Conservation (phyloP, 257 asterid species). For the Solanum boliviense region DNA sequence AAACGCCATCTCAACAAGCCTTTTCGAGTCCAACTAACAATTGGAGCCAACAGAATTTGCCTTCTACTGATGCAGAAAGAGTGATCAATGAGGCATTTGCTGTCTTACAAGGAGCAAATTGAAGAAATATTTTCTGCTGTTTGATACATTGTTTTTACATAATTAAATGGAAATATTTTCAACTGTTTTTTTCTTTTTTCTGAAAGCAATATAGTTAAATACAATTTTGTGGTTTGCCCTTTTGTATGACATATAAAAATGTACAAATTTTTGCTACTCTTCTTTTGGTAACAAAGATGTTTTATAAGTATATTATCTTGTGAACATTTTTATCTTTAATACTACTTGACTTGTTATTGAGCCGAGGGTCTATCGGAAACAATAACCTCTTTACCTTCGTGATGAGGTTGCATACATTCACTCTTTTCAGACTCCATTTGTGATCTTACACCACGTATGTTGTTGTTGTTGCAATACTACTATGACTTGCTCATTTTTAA, state of each 20-base stretch:
- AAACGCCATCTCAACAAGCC: conserved; percentile 36
- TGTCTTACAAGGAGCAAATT: conserved; percentile 21
- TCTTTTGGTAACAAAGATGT: conserved; percentile 18
- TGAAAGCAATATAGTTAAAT: conserved; percentile 3
- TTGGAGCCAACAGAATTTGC: conserved; percentile 23
- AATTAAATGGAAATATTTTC: background rate
- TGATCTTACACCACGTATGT: background rate
- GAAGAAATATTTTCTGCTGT: conserved; percentile 8
- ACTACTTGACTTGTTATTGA: background rate
- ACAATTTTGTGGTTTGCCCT: conserved; percentile 24
- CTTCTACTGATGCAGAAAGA: conserved; percentile 34
- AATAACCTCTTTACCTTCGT: background rate
- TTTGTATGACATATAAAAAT: conserved; percentile 27
- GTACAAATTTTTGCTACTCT: conserved; percentile 39
- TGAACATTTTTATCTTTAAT: background rate
- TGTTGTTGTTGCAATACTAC: background rate
- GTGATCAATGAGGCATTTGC: conserved; percentile 32
- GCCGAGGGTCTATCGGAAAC: background rate
- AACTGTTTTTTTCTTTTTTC: background rate
- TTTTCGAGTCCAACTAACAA: conserved; percentile 22
- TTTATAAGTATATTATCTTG: background rate
- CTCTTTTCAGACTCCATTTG: background rate
- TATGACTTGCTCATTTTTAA: background rate
- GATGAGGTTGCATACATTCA: background rate
- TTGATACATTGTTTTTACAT: background rate